Conservation (phyloP, 805 yeast genomes). For the Candida ficus region DNA sequence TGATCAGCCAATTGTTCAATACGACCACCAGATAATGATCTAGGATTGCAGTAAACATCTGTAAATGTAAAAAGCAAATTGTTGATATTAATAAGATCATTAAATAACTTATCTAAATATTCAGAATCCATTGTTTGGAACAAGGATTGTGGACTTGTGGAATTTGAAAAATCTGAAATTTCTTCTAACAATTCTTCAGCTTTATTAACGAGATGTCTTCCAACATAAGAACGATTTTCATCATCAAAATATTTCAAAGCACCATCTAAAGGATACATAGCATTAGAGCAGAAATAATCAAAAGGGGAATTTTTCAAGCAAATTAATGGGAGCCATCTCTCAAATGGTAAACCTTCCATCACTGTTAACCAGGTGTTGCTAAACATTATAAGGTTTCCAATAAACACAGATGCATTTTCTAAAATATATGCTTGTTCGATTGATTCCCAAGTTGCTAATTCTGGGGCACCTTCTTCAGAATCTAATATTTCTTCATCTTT, state of each 20-base stretch:
- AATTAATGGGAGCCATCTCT: slow-evolving; percentile 44
- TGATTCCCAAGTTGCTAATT: slow-evolving; percentile 50
- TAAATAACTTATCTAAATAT: slow-evolving; percentile 22
- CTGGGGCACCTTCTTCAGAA: slow-evolving; percentile 35
- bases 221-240: slow-evolving; percentile 44
- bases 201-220: slow-evolving; percentile 30
- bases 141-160: slow-evolving; percentile 21
- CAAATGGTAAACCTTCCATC: slow-evolving; percentile 31
- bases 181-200: slow-evolving; percentile 28
- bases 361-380: slow-evolving; percentile 26
- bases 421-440: slow-evolving; percentile 38
- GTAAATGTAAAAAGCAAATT: slow-evolving; percentile 47
- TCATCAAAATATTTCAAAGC: slow-evolving; percentile 54
- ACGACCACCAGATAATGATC: slow-evolving; percentile 37
- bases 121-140: slow-evolving; percentile 21
- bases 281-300: slow-evolving; percentile 53
- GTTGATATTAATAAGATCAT: slow-evolving; percentile 29
- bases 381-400: slow-evolving; percentile 45
- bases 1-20: slow-evolving; percentile 31
- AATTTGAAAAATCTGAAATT: slow-evolving; percentile 25
- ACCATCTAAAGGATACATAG: slow-evolving; percentile 47
- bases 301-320: slow-evolving; percentile 51
- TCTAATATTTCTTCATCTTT: slow-evolving; percentile 37
- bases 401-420: slow-evolving; percentile 42
- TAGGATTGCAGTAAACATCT: slow-evolving; percentile 52